Evolutionary conservation across 192 early-diverging fungal genomes (phyloP).

Genomic region (Fimicolochytrium jonesii): DNA sequence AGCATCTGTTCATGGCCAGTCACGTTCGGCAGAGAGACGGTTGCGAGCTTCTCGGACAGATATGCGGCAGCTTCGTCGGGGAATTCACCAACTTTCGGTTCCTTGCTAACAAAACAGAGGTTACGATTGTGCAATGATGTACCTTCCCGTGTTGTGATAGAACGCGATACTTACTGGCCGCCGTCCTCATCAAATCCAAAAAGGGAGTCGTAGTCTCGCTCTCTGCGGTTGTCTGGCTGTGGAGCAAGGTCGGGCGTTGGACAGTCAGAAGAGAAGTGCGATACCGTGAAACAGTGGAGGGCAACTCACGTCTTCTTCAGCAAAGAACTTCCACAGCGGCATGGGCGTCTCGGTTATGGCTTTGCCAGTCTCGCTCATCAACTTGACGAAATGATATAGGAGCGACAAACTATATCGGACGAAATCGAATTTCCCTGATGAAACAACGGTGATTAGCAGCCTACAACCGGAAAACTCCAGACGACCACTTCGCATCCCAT

Average conservation of each 20-base stretch:
- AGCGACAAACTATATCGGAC: constrained; percentile 59
- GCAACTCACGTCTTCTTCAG: constrained; percentile 26
- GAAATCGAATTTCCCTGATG: constrained; percentile 57
- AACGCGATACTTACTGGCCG: constrained; percentile 21
- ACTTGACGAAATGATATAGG: constrained; percentile 59
- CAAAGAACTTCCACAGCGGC: constrained; percentile 57
- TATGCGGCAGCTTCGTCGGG: constrained; percentile 36
- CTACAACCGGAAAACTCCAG: no score
- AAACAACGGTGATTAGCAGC: not conserved
- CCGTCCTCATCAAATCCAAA: constrained; percentile 52
- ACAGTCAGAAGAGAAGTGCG: no score
- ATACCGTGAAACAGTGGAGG: not conserved
- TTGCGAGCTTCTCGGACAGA: constrained; percentile 53
- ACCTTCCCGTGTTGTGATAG: no score
- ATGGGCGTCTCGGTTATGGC: constrained; percentile 52
- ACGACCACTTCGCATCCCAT: no score
- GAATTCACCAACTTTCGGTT: constrained; percentile 34
- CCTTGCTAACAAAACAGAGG: no score
- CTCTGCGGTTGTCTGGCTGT: no score
- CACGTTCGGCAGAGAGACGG: constrained; percentile 56
- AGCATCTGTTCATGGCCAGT: constrained; percentile 65
- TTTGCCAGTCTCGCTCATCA: constrained; percentile 50
- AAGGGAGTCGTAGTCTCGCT: constrained; percentile 45
- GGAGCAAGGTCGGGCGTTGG: no score
- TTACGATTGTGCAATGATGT: no score